Conservation (phyloP, 306 rosid genomes). For the Heteromeles arbutifolia region DNA sequence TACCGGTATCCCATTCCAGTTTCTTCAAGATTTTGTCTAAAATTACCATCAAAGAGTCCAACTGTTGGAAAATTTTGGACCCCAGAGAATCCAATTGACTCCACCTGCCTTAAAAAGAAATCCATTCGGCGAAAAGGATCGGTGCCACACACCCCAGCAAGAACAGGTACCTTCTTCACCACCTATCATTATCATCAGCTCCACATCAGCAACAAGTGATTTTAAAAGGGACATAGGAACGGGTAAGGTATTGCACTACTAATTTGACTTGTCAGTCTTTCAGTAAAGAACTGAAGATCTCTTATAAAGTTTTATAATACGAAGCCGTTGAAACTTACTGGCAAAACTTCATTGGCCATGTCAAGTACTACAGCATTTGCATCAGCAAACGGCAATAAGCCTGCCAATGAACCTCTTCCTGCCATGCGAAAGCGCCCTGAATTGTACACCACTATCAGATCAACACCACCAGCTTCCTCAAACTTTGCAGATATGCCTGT, state of each 20-base stretch:
- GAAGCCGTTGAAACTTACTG: slow-evolving; percentile 46
- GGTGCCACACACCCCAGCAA: slow-evolving; percentile 85
- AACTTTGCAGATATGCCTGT: slow-evolving; percentile 96
- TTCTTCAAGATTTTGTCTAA: slow-evolving; percentile 92
- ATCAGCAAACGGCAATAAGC: slow-evolving; percentile 87
- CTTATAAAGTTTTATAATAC: slow-evolving; percentile 8
- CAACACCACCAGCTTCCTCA: slow-evolving; percentile 94
- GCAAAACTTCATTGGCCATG: slow-evolving; percentile 92
- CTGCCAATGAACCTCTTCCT: slow-evolving; percentile 90
- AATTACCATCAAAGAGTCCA: slow-evolving; percentile 86
- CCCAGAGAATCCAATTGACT: slow-evolving; percentile 79
- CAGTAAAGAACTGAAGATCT: not conserved
- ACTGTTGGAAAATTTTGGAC: slow-evolving; percentile 98
- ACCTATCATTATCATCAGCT: slow-evolving; percentile 43
- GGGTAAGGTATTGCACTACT: not conserved
- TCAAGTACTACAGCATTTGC: slow-evolving; percentile 91
- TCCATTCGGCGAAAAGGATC: slow-evolving; percentile 95
- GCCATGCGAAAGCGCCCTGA: slow-evolving; percentile 98
- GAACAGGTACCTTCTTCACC: slow-evolving; percentile 76
- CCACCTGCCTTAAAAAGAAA: slow-evolving; percentile 78
- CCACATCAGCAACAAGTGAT: slow-evolving; percentile 6
- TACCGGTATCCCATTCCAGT: slow-evolving; percentile 96
- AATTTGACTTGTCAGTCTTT: not conserved
- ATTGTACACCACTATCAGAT: slow-evolving; percentile 81
- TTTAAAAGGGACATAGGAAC: not conserved